Evolutionary conservation across 768 basidiomycete species (phyloP).

Genomic region (Termitomyces sp.): DNA sequence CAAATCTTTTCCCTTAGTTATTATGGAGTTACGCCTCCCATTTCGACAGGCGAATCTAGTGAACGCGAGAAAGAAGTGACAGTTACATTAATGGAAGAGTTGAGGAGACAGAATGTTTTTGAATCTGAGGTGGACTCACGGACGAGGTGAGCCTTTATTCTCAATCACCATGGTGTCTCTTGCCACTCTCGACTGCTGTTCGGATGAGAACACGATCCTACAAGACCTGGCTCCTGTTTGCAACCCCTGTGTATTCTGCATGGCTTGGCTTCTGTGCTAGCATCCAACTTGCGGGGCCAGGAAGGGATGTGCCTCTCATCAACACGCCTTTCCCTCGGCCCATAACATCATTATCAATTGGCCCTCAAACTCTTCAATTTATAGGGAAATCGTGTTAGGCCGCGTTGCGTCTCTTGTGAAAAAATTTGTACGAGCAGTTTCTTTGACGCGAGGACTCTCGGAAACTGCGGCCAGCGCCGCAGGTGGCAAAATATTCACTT

Average conservation of each 20-base stretch:
- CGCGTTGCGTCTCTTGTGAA: conserved; percentile 87
- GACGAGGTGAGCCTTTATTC: conserved; percentile 63
- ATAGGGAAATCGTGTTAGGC: conserved; percentile 90
- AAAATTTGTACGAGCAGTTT: conserved; percentile 86
- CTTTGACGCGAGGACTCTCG: conserved; percentile 76
- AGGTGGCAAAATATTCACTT: conserved; percentile 98
- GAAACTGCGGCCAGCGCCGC: conserved; percentile 85
- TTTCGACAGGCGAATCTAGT: conserved; percentile 71
- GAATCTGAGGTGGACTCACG: conserved; percentile 87
- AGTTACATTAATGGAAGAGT: conserved; percentile 83
- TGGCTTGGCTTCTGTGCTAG: conserved; percentile 4
- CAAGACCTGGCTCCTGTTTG: conserved; percentile 8
- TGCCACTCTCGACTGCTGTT: conserved; percentile 8
- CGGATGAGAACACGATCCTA: conserved; percentile 11
- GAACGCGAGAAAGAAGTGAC: conserved; percentile 83
- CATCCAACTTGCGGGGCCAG: conserved; percentile 5
- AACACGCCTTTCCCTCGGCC: conserved; percentile 5
- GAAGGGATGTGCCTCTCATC: conserved; percentile 11
- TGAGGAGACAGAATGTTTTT: conserved; percentile 81
- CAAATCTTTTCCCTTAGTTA: conserved; percentile 41
- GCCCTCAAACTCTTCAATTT: conserved; percentile 17
- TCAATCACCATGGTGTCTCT: conserved; percentile 8
- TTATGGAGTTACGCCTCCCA: conserved; percentile 84
- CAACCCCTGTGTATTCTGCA: conserved; percentile 1
- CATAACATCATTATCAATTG: conserved; percentile 7